phyloP scores from a whole-genome alignment of 2,329 filamentous ascomycete species.

The Scedosporium aurantiacum region DNA sequence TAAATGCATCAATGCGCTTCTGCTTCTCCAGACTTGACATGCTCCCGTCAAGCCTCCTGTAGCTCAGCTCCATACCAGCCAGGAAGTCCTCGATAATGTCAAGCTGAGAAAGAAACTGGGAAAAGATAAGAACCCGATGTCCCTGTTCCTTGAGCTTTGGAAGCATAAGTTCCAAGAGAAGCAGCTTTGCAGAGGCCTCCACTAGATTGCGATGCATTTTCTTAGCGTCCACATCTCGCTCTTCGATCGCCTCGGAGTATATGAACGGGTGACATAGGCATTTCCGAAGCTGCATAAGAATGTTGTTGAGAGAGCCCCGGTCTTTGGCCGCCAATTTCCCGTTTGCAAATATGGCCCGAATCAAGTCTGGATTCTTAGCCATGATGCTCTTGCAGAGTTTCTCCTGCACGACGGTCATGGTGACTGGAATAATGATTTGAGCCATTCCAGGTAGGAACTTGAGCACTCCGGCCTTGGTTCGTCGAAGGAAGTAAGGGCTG shows the following conservation, averaged over 20 bases:
- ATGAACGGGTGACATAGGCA: slow-evolving; percentile 94
- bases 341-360: slow-evolving; percentile 73
- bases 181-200: slow-evolving; percentile 82
- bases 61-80: slow-evolving; percentile 58
- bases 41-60: slow-evolving; percentile 75
- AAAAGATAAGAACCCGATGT: slow-evolving; percentile 89
- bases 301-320: slow-evolving; percentile 77
- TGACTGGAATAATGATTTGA: slow-evolving; percentile 91
- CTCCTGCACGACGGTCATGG: slow-evolving; percentile 88
- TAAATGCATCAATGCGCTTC: slow-evolving; percentile 87
- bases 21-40: slow-evolving; percentile 80
- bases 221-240: slow-evolving; percentile 51
- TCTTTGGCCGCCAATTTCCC: slow-evolving; percentile 58
- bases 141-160: slow-evolving; percentile 77
- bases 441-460: slow-evolving; percentile 88
- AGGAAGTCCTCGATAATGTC: slow-evolving; percentile 90
- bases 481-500: slow-evolving; percentile 55
- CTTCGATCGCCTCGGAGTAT: slow-evolving; percentile 84
- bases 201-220: slow-evolving; percentile 71
- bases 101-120: slow-evolving; percentile 83
- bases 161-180: slow-evolving; percentile 73
- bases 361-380: slow-evolving; percentile 77
- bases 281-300: slow-evolving; percentile 88
- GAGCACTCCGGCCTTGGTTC: slow-evolving; percentile 83
- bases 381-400: slow-evolving; percentile 91